These are phyloP conservation scores for Pseudogymnoascus destructans DNA, from an alignment of 2,329 filamentous ascomycete species.

Conservation along the genomic window DNA sequence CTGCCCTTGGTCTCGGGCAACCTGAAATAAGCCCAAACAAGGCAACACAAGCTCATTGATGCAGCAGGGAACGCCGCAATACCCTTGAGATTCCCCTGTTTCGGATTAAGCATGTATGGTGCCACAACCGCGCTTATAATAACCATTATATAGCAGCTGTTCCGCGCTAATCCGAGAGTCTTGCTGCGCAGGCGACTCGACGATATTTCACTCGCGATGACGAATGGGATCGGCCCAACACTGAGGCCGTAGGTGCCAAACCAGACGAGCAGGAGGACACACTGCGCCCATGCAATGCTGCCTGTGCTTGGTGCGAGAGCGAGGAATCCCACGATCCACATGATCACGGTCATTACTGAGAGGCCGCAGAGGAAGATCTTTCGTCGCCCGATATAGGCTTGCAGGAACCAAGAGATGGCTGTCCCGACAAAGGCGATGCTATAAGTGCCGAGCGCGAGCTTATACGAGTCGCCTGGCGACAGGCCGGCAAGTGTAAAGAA, in stretches of 20 bases:
- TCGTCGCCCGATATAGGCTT: conserved; percentile 4
- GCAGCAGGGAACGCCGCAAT: conserved; percentile 11
- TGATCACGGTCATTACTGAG: not conserved
- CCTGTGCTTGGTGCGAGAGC: conserved; percentile 16
- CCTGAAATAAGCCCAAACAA: conserved; percentile 12
- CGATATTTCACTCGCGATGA: conserved; percentile 25
- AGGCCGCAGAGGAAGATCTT: conserved; percentile 8
- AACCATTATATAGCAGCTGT: conserved; percentile 42
- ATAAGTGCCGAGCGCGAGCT: conserved; percentile 37
- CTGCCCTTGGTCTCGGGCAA: conserved; percentile 26
- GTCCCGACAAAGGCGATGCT: conserved; percentile 27
- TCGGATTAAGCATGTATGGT: conserved; percentile 50
- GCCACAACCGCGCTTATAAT: conserved; percentile 35
- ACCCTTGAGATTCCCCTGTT: conserved; percentile 5
- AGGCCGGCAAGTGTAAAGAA: conserved; percentile 43
- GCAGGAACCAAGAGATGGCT: conserved; percentile 9
- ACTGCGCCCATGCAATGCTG: conserved; percentile 28
- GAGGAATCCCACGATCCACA: conserved; percentile 10
- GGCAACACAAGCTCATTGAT: not conserved
- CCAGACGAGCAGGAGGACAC: conserved; percentile 30
- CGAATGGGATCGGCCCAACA: conserved; percentile 6
- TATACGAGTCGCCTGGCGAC: conserved; percentile 33
- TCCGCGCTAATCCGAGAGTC: conserved; percentile 30
- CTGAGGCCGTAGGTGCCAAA: conserved; percentile 25
- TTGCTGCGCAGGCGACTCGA: conserved; percentile 27